Evolutionary conservation across 2,329 filamentous ascomycete species (phyloP), one percentile per base, ranked within the genome.

Genomic region (Phialophora expanda): DNA sequence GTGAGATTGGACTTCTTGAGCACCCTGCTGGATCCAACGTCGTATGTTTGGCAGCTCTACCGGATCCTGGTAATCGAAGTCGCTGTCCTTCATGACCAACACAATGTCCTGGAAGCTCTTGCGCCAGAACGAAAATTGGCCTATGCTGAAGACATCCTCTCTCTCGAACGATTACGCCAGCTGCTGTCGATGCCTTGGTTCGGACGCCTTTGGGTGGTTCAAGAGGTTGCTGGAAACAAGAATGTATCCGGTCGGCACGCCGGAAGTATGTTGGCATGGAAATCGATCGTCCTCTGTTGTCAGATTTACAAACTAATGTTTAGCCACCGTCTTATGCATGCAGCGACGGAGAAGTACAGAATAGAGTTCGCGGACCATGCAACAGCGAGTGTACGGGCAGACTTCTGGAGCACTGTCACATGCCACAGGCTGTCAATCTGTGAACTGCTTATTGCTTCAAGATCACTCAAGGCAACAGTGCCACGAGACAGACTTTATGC

Each of bases 321-420:
- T 5, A 14, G 4, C n/a, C 4, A 2, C 12, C 4, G 5, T 41
- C 0, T 12, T 38, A 14, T 3, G 12, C 14, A 0, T 17, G 0
- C 5, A 6, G 1, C 12, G 11, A 4, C 4, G 14, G 12, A 41
- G 38, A 3, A 17, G 4, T 7, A 6, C 14, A 5, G 14, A 6
- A 6, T 0, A n/a, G 5, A 41, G 14, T 0, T 17, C 38, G 1
- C 6, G 4, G 17, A 6, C 6, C 3, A 8, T 3, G 17, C 17
- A n/a, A 2, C 14, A 44, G 6, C 5, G 38, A n/a, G n/a, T n/a
- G 2, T 20, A 14, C 20, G 7, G 20, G 24, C 48, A 17, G 9
- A 1, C 0, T 51, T 51, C 11, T 51, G 48, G 48, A 2, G 9
- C 48, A 12, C 20, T 2, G 6, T 24, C 8, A 26, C 8, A 14